Evolutionary conservation across 164 flowering plant genomes (phyloP), one percentile per base, ranked within the genome.

Genomic region (Dillenia turbinata): DNA sequence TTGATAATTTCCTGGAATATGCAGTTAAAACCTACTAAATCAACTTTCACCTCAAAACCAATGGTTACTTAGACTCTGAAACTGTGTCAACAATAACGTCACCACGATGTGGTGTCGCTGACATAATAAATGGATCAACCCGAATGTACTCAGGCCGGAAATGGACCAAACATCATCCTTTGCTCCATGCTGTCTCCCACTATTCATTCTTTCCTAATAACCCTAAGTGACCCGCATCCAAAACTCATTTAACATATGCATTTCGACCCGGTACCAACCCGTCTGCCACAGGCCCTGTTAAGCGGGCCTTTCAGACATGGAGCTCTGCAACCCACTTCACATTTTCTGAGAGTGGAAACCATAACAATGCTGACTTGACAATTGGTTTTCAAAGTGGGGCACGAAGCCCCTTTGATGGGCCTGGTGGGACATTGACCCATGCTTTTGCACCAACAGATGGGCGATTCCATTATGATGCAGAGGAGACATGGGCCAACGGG

Each of bases 41-140:
- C 33, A 69, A 73, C 53, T 70, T 40, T 65, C 49, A 72, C 9
- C 69, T 81, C 9, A 66, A 69, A 1, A 54, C 12, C 55, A 24
- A 76, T 2, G 82, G 84, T 15, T 49, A 15, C 14, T 47, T 81
- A 2, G 80, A 81, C n/a, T 12, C 59, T 10, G 15, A 66, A n/a
- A 81, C 85, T 0, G 58, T 24, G 26, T 24, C 3, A 24, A 24
- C 26, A 24, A 24, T 24, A 3, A 24, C 26, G 33, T 12, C 1
- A 52, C 78, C 82, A 1, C 66, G 85, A 44, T 81, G 85, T 47
- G 85, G 78, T 4, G 63, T 70, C 1, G 52, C 76, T 1, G 78
- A 76, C 55, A 53, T 66, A 19, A 13, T 65, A 11, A 64, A 63
- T 22, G 69, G 72, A 9, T 59, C 62, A 0, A 69, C 62, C 1